These are phyloP conservation scores for Kalanchoe fedtschenkoi DNA, from an alignment of 164 flowering plant species.

Conservation along the genomic window DNA sequence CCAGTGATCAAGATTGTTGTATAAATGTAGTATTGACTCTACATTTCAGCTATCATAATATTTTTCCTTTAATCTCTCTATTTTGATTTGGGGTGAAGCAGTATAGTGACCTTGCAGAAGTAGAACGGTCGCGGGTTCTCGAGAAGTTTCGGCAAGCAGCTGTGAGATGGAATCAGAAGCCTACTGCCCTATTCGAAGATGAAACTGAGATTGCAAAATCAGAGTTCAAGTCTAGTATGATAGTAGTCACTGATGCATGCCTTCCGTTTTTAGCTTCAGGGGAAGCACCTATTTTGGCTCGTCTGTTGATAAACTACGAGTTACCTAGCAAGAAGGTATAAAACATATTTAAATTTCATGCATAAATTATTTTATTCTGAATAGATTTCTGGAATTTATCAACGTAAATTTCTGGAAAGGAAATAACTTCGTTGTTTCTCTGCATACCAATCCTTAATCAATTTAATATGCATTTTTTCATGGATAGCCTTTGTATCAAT, in stretches of 20 bases:
- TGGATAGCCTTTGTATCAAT: too few relatives aligned
- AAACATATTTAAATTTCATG: not conserved
- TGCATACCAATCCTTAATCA: too few relatives aligned
- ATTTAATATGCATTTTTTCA: too few relatives aligned
- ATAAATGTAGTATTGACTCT: too few relatives aligned
- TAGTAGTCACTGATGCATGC: conserved; percentile 84
- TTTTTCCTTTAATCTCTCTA: too few relatives aligned
- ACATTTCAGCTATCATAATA: too few relatives aligned
- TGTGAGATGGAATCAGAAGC: conserved; percentile 39
- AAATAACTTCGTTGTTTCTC: too few relatives aligned
- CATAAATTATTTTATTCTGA: not conserved
- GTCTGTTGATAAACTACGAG: conserved; percentile 74
- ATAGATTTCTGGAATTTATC: not conserved
- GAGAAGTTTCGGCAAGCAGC: conserved; percentile 56
- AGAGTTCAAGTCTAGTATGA: conserved; percentile 45
- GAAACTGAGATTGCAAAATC: conserved; percentile 26
- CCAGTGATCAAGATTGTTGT: too few relatives aligned
- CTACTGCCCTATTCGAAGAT: conserved; percentile 21
- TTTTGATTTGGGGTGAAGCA: conserved; percentile 16
- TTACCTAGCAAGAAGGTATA: conserved; percentile 78
- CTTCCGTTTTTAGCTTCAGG: conserved; percentile 64
- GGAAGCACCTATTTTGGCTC: conserved; percentile 60
- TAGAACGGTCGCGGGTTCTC: conserved; percentile 35
- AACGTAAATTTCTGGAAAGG: not conserved
- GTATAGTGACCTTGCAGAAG: conserved; percentile 79